Percentiles rank a stretch among this genome's conserved stretches.
Evolutionary conservation across 2,329 filamentous ascomycete species (phyloP).

Genomic region (Cordyceps pruinosa): DNA sequence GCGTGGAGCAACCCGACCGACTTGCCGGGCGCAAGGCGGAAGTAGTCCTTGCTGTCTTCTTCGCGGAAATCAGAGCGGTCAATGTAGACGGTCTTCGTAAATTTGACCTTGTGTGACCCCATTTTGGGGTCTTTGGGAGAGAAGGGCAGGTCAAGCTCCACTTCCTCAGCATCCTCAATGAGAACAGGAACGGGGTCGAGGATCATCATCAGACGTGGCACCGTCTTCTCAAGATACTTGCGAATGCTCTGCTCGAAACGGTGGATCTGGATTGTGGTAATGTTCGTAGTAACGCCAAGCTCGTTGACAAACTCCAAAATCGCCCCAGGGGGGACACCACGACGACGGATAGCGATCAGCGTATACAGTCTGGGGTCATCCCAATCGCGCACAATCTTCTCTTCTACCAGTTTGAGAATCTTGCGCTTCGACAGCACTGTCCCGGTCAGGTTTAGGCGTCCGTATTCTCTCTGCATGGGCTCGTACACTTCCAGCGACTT

Average conservation of each 20-base stretch:
- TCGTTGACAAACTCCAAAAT: slow-evolving; percentile 87
- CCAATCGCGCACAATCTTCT: slow-evolving; percentile 77
- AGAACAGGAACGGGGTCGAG: slow-evolving; percentile 77
- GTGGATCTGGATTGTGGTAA: slow-evolving; percentile 69
- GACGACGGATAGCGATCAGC: slow-evolving; percentile 71
- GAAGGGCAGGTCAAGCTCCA: slow-evolving; percentile 67
- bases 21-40: slow-evolving; percentile 66
- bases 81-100: slow-evolving; percentile 78
- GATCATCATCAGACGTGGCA: slow-evolving; percentile 83
- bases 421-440: slow-evolving; percentile 84
- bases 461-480: slow-evolving; percentile 88
- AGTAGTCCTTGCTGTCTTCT: slow-evolving; percentile 62
- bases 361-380: slow-evolving; percentile 89
- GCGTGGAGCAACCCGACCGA: slow-evolving; percentile 63
- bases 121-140: slow-evolving; percentile 70
- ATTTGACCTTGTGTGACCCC: slow-evolving; percentile 51
- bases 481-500: slow-evolving; percentile 75
- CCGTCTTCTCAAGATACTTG: slow-evolving; percentile 78
- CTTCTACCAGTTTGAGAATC: slow-evolving; percentile 70
- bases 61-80: slow-evolving; percentile 71
- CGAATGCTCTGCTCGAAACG: slow-evolving; percentile 84
- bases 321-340: slow-evolving; percentile 81
- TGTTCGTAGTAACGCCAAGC: slow-evolving; percentile 79
- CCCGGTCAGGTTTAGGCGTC: slow-evolving; percentile 60
- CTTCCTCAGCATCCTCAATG: slow-evolving; percentile 65